Conservation (phyloP, 345 rosid genomes). For the Eucalyptus albens region DNA sequence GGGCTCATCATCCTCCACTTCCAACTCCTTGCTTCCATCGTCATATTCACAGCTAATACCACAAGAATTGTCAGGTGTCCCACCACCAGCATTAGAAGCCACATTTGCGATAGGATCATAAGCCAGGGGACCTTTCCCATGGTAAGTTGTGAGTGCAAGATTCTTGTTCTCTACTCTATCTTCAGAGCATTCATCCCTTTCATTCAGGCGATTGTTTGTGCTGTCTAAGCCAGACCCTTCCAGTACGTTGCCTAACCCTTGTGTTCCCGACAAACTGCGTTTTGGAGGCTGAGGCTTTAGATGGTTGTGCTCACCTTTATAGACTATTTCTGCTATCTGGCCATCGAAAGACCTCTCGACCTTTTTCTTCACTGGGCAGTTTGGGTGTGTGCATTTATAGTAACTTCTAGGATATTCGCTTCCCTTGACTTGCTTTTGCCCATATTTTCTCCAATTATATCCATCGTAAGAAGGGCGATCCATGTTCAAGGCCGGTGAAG, state of each 20-base stretch:
- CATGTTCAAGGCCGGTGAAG: not conserved
- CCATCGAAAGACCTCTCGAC: constrained; percentile 88
- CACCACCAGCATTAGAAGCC: constrained; percentile 14
- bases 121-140: constrained; percentile 1
- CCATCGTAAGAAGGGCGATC: constrained; percentile 82
- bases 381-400: constrained; percentile 87
- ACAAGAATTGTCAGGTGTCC: constrained; percentile 45
- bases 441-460: constrained; percentile 97
- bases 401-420: constrained; percentile 95
- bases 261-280: constrained; percentile 31
- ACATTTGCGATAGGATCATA: constrained; percentile 15
- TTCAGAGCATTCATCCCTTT: constrained; percentile 32
- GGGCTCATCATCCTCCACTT: constrained; percentile 49
- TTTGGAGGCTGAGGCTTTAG: constrained; percentile 69
- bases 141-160: constrained; percentile 3
- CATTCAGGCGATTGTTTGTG: constrained; percentile 7
- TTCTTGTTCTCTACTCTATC: constrained; percentile 20
- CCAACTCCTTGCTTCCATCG: constrained; percentile 39
- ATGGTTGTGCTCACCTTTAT: constrained; percentile 92
- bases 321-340: constrained; percentile 85
- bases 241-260: constrained; percentile 20
- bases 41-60: constrained; percentile 57
- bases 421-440: constrained; percentile 98
- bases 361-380: constrained; percentile 89
- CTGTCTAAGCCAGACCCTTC: constrained; percentile 25